A percentile compares a stretch with the other conserved stretches of the same genome.
Evolutionary conservation across 2,329 filamentous ascomycete species (phyloP).

Genomic region (Paraphaeosphaeria minitans): DNA sequence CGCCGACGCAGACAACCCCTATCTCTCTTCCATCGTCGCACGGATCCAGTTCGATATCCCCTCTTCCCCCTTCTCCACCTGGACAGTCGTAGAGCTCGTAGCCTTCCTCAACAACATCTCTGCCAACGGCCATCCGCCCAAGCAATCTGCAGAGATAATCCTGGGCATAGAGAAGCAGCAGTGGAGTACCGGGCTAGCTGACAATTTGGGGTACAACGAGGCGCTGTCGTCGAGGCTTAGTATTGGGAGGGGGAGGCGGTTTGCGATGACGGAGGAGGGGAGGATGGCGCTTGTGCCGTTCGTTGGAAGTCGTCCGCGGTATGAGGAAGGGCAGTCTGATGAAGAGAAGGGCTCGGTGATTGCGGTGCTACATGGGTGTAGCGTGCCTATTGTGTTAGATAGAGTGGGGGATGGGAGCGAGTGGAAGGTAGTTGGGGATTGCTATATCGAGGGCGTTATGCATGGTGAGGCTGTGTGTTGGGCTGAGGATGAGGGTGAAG

Average conservation of each 20-base stretch:
- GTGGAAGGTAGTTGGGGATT: slow-evolving; percentile 24
- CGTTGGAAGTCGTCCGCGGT: slow-evolving; percentile 11
- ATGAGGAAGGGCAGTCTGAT: background rate
- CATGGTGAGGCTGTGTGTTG: slow-evolving; percentile 21
- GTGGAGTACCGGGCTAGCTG: background rate
- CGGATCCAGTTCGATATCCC: slow-evolving; percentile 14
- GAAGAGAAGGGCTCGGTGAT: slow-evolving; percentile 13
- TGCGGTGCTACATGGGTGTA: slow-evolving; percentile 24
- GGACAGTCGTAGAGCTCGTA: slow-evolving; percentile 17
- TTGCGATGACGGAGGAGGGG: slow-evolving; percentile 19
- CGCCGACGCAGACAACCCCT: slow-evolving; percentile 10
- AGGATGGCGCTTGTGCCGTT: slow-evolving; percentile 20
- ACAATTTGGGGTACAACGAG: slow-evolving; percentile 13
- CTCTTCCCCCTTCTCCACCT: slow-evolving; percentile 7
- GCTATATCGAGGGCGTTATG: slow-evolving; percentile 24
- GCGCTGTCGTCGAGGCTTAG: slow-evolving; percentile 8
- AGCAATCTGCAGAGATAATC: slow-evolving; percentile 16
- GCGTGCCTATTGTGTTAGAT: slow-evolving; percentile 22
- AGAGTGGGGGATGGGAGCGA: slow-evolving; percentile 12
- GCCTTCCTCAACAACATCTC: slow-evolving; percentile 16
- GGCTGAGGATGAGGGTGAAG: slow-evolving; percentile 13
- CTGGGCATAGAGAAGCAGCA: slow-evolving; percentile 11
- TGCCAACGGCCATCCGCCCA: slow-evolving; percentile 12
- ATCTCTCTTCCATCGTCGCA: slow-evolving; percentile 9
- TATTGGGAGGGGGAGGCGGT: slow-evolving; percentile 19